Base-by-base conservation (phyloP, 805 yeast species). In the Saturnispora saitoi region DNA sequence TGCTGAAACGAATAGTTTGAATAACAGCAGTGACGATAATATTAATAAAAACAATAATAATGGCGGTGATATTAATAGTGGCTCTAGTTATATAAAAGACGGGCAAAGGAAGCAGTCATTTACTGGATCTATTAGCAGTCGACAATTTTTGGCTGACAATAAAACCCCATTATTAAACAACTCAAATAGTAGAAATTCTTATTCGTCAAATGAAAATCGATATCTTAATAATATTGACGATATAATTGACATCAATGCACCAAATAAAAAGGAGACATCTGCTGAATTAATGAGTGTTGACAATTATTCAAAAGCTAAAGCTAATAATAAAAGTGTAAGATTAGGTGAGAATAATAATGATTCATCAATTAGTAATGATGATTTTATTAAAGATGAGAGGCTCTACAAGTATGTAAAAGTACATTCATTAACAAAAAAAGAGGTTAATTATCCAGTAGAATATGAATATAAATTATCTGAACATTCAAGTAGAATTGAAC, bases 401-500 rank as follows among this genome's bases (percentile, higher is more conserved):
- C 50, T 68, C 2, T 73, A 68, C 48, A 55, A 50, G 17, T 57
- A 54, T 43, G 72, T 66, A 2, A 66, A 62, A 48, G 54, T 55
- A 7, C 67, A 64, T 17, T 59, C 65, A 38, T 66, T 75, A 6
- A 59, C 61, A 37, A 70, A 70, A 1, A 51, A 44, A 1, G 69
- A 66, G 48, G 59, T 67, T 45, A 71, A 73, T 47, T 73, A 69
- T 46, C 76, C 76, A 0, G 70, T 73, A 32, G 63, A 48, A 3
- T 63, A 54, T 34, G 61, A 62, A 30, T 58, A 56, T 44, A 30
- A 26, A 17, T 20, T 28, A 44, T 26, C 26, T 17, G 42, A 44
- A 20, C 42, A 37, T 36, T 44, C 47, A 34, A 28, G 26, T 7
- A 44, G 47, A 30, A 44, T 44, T 26, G 29, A 34, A 29, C 26